Base-by-base conservation (phyloP, 2,329 filamentous ascomycete genomes). In the Scytalidium sp. region DNA sequence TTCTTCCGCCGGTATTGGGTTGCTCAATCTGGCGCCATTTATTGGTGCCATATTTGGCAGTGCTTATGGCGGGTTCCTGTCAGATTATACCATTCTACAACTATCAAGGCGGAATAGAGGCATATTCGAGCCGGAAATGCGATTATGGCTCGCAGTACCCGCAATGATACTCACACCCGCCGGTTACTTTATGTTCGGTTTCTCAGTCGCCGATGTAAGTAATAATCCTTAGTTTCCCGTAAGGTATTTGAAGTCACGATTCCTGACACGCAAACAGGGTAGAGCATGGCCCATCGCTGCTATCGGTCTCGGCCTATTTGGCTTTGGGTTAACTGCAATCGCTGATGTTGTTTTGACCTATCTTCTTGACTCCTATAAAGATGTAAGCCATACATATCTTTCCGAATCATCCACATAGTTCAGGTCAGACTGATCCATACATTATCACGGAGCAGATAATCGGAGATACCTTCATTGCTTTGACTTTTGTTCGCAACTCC, bases 401-500 rank as follows among this genome's bases (percentile, higher is more conserved):
- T 6, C 43, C 40, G 19, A 49, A 36, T 41, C 32, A 7, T 36
- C 17, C 23, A 46, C 43, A 42, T 39, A 11, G 6, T 9, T 45
- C n/a, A 15, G 19, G 19, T n/a, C 8, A 44, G 13, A 19, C 50
- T 60, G 45, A 60, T 36, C 6, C 8, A 36, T 36, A 15, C 47
- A 13, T 11, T 9, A 29, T 46, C n/a, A 17, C 43, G 40, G n/a
- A n/a, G n/a, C 52, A 76, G 65, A 73, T 78, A 32, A 65, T 78
- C 39, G 73, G 69, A 4, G 74, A 78, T 50, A 68, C 73, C 0
- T 59, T 78, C 5, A 71, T 75, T 3, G 69, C 62, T 0, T 62
- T 78, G 1, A 71, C 71, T 0, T 70, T 78, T 48, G 58, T 72
- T 10, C 69, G 75, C 0, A 78, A 78, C 45, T 48, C 64, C 2